phyloP scores from a whole-genome alignment of 495 filamentous ascomycete species.

The Penicillium daleae region DNA sequence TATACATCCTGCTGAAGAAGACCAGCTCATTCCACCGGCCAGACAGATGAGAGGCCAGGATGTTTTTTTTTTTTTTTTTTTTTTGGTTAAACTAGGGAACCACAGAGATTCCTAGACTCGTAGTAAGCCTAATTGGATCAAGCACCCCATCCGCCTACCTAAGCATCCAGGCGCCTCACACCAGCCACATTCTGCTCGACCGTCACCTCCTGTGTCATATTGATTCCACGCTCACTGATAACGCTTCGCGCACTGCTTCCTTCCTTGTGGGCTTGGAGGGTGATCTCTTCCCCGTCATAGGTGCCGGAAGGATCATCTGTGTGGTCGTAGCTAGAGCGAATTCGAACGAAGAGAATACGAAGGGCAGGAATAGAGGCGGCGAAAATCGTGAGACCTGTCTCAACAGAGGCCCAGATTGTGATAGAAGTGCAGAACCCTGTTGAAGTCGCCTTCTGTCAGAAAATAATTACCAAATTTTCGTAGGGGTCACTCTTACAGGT shows the following conservation, averaged over 20 bases:
- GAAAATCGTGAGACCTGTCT: constrained; percentile 31
- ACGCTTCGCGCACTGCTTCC: background rate
- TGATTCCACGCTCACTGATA: background rate
- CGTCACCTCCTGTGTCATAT: background rate
- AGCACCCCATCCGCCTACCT: background rate
- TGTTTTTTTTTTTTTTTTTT: no score
- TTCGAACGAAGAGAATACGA: constrained; percentile 19
- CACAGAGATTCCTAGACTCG: background rate
- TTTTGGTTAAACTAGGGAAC: background rate
- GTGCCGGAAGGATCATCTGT: background rate
- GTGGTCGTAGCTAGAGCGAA: constrained; percentile 24
- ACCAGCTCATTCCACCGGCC: background rate
- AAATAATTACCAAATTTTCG: no score
- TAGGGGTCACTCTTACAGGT: constrained; percentile 24
- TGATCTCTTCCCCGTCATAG: background rate
- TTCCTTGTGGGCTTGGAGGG: background rate
- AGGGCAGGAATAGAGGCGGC: constrained; percentile 32
- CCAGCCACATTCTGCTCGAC: constrained; percentile 1
- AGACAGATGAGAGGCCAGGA: background rate
- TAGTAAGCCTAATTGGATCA: background rate
- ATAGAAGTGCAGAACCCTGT: constrained; percentile 22
- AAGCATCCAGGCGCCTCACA: background rate
- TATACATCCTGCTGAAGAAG: background rate
- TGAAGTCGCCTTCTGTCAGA: no score
- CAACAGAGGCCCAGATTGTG: constrained; percentile 31